Evolutionary conservation across 2,329 filamentous ascomycete species (phyloP), one percentile per base, ranked within the genome.

Genomic region (Cladosporium sp.): DNA sequence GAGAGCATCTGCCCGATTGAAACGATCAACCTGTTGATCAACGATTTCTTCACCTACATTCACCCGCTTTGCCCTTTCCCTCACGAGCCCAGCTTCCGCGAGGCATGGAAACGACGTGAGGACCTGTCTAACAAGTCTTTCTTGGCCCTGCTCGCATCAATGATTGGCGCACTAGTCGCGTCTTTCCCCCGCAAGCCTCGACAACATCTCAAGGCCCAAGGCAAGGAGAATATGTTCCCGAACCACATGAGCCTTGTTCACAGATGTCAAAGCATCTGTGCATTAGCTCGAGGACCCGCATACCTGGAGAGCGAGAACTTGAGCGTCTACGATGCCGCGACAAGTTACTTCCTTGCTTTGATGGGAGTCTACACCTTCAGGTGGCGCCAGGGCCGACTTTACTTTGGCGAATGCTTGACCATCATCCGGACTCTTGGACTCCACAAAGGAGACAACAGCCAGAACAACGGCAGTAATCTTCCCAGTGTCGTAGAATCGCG

Each of bases 41-140:
- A 91, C 70, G 89, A 92, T 74, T 92, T 90, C 78, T 92, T 91
- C 73, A 90, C 86, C 17, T 91, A 91, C 69, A 87, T 91, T 54
- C 87, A 91, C 65, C 89, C 89, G 1, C 79, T 92, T 8, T 83
- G 83, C 58, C 89, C 89, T 0, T 91, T 92, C 58, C 89, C 89
- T 0, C 89, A 92, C 70, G 87, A 91, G 68, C 87, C 88, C 0
- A 88, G 87, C 3, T 91, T 92, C 70, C 82, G 88, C 20, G 81
- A 84, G 60, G 84, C 84, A 1, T 89, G 90, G 70, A 79, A 79
- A 7, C 80, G 80, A 56, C 80, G 88, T 34, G 83, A 89, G 66
- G 88, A 91, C 68, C 78, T 84, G 53, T 81, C 78, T 6, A 85
- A 84, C 62, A 82, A 83, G 9, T 80, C 83, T 15, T 92, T 91